Base-by-base conservation (phyloP, 2,329 filamentous ascomycete species). In the Uncinocarpus reesii region DNA sequence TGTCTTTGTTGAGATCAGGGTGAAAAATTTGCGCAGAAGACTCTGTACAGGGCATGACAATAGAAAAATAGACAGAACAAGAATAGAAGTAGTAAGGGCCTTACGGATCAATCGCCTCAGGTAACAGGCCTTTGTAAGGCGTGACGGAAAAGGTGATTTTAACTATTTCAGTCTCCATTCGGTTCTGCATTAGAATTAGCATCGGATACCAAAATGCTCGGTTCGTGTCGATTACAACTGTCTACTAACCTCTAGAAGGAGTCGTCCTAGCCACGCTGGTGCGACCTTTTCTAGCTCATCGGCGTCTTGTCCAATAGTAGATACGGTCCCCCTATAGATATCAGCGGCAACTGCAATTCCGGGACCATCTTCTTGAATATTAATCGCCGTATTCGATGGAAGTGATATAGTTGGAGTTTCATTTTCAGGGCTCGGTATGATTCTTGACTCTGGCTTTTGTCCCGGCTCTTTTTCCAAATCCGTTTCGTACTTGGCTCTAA, bases 71-170 rank as follows among this genome's bases (percentile, higher is more conserved):
- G 29, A 23, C n/a, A 50, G 37, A 34, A 16, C 34, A 18, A n/a
- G 37, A n/a, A n/a, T n/a, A 32, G 11, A 40, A 41, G 13, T 24
- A 24, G 7, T 7, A 32, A 40, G 34, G 36, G 37, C 64, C 69
- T 60, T 71, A 79, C 75, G 73, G 83, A 60, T 94, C 88, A 3
- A 83, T 78, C 42, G 95, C 83, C 47, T 76, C 77, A 0, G 88
- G 87, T 45, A 96, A 70, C 21, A 76, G 69, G 55, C 86, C 82
- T 58, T 85, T 76, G 69, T 78, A 88, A 0, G 92, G 89, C 57
- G 92, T 80, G 20, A 98, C 73, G 13, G 95, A 78, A 60, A 98
- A 98, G 2, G 86, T 89, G n/a, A 96, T 82, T 73, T 98, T 98
- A 57, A 90, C 79, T 1, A 89, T 81, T 16, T 47, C 45, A 16